These are phyloP conservation scores for Leptographium procerum DNA, from an alignment of 2,329 filamentous ascomycete genomes.

Conservation along the genomic window DNA sequence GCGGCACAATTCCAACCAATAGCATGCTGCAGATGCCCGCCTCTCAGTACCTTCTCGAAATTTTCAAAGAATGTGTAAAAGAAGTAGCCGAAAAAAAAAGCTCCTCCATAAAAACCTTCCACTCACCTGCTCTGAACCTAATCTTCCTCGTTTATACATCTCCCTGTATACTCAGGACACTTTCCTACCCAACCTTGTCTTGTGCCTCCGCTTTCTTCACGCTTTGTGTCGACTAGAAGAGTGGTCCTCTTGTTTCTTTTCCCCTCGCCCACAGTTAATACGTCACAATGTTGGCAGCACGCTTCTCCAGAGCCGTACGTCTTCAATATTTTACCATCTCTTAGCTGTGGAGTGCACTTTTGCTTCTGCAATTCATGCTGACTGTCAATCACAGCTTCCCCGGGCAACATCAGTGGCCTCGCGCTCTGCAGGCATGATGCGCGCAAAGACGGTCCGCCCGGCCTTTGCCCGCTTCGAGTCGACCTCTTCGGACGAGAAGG, in stretches of 20 bases:
- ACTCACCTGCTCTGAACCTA: neutral
- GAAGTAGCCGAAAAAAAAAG: slow-evolving; percentile 9
- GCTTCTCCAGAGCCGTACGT: slow-evolving; percentile 66
- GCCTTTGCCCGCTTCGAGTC: slow-evolving; percentile 71
- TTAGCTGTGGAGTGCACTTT: no score
- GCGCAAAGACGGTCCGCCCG: slow-evolving; percentile 54
- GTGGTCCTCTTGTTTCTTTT: slow-evolving; percentile 10
- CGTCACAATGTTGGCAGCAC: slow-evolving; percentile 59
- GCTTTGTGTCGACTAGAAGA: slow-evolving; percentile 4
- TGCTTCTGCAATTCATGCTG: slow-evolving; percentile 8
- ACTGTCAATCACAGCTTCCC: slow-evolving; percentile 49
- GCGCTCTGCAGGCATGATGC: slow-evolving; percentile 55
- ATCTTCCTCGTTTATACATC: neutral
- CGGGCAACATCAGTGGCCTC: slow-evolving; percentile 59
- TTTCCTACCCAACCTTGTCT: neutral
- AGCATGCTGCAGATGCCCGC: neutral
- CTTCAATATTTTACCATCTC: no score
- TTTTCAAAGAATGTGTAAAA: slow-evolving; percentile 8
- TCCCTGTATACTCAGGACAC: neutral
- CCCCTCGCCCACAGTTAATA: slow-evolving; percentile 14
- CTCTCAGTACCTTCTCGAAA: slow-evolving; percentile 13
- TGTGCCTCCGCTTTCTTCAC: slow-evolving; percentile 7
- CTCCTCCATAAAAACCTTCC: slow-evolving; percentile 12
- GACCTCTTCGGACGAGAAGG: slow-evolving; percentile 59
- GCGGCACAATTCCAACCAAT: slow-evolving; percentile 6